Conservation (phyloP, 768 basidiomycete species). For the Cystofilobasidium macerans region DNA sequence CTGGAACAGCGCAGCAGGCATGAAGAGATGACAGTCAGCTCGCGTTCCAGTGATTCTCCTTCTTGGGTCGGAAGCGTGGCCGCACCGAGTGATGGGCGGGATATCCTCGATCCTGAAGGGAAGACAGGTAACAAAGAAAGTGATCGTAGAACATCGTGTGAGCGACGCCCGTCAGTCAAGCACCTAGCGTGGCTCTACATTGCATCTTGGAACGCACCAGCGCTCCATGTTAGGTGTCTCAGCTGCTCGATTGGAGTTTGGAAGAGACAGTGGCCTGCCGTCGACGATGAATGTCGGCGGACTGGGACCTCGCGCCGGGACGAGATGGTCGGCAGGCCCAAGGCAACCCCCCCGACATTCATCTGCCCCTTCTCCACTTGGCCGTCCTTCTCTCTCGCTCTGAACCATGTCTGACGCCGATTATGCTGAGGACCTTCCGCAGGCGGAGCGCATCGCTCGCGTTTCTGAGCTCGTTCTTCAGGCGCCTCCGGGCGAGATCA, state of each 20-base stretch:
- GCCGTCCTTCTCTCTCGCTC: background rate
- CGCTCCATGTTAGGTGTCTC: constrained; percentile 25
- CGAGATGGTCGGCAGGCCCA: background rate
- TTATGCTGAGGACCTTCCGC: background rate
- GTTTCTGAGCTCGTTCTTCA: constrained; percentile 75
- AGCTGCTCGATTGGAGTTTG: too few species aligned
- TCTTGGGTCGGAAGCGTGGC: background rate
- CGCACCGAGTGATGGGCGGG: constrained; percentile 64
- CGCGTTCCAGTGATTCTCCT: background rate
- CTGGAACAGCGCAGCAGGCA: constrained; percentile 37
- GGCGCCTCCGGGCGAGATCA: constrained; percentile 90
- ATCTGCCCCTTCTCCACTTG: background rate
- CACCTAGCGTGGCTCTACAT: too few species aligned
- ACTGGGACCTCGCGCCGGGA: too few species aligned
- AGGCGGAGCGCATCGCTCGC: constrained; percentile 29
- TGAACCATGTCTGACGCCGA: background rate
- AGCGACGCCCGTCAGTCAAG: too few species aligned
- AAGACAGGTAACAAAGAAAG: background rate
- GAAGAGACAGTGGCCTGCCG: too few species aligned
- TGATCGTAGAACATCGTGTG: too few species aligned
- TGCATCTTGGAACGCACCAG: too few species aligned
- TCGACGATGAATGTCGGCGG: too few species aligned
- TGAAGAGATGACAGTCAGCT: background rate
- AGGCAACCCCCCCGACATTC: too few species aligned
- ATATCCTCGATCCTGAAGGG: constrained; percentile 62